Percentiles rank a stretch among this genome's conserved stretches.
Evolutionary conservation across 2,329 filamentous ascomycete species (phyloP).

Genomic region (Ascochyta koolunga): DNA sequence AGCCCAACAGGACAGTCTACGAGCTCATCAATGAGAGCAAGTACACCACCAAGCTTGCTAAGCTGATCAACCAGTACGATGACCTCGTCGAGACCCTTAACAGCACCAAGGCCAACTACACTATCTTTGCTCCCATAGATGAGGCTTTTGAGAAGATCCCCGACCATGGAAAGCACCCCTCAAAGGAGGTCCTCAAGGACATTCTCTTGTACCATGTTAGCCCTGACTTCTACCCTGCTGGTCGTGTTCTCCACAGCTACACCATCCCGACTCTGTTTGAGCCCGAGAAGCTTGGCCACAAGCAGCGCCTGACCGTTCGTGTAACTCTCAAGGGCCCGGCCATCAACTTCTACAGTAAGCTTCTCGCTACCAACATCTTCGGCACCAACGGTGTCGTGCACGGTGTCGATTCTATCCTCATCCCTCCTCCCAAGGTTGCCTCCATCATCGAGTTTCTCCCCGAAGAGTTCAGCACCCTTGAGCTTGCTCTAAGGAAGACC

Average conservation of each 20-base stretch:
- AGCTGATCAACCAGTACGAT: conserved; percentile 74
- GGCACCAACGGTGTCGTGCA: conserved; percentile 84
- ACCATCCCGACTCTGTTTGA: conserved; percentile 75
- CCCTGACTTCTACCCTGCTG: conserved; percentile 68
- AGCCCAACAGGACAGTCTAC: conserved; percentile 75
- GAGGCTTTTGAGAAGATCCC: conserved; percentile 73
- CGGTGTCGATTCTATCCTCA: conserved; percentile 73
- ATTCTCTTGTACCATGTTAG: conserved; percentile 78
- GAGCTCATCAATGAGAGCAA: conserved; percentile 77
- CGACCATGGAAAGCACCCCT: conserved; percentile 63
- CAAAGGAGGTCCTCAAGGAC: conserved; percentile 72
- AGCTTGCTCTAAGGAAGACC: conserved; percentile 76
- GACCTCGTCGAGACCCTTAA: conserved; percentile 77
- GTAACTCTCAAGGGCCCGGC: conserved; percentile 67
- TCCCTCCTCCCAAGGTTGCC: conserved; percentile 72
- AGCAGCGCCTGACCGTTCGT: conserved; percentile 74
- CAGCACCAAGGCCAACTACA: conserved; percentile 74
- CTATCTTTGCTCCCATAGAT: conserved; percentile 81
- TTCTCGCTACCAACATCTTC: conserved; percentile 72
- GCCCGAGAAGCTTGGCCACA: conserved; percentile 59
- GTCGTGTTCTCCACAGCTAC: conserved; percentile 69
- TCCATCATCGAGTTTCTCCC: conserved; percentile 71
- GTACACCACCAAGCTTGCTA: conserved; percentile 76
- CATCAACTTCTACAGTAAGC: conserved; percentile 77
- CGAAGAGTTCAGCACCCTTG: conserved; percentile 76